Percentiles rank a stretch among this genome's conserved stretches.
These are phyloP conservation scores for Isoetes engelmannii DNA, from an alignment of 83 land plant species.

Conservation along the genomic window DNA sequence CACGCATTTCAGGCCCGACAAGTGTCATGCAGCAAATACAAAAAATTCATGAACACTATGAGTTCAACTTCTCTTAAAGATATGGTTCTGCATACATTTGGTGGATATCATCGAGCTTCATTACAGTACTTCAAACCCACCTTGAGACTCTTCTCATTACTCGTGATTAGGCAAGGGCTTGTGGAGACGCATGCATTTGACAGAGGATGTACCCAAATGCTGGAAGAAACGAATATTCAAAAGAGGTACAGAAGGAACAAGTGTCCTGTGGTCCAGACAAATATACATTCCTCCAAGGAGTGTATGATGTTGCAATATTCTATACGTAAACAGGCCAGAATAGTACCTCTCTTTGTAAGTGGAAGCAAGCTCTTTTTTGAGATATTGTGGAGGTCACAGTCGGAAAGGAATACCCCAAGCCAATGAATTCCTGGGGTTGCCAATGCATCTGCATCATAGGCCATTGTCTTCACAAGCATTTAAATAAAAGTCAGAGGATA, in stretches of 20 bases:
- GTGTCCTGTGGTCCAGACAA: not conserved
- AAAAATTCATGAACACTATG: too few relatives aligned
- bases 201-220: not conserved
- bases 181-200: not conserved
- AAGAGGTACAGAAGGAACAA: not conserved
- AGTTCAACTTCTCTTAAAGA: too few relatives aligned
- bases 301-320: not conserved
- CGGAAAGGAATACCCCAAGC: slow-evolving; percentile 32
- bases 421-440: slow-evolving; percentile 30
- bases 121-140: too few relatives aligned
- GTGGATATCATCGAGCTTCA: too few relatives aligned
- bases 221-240: not conserved
- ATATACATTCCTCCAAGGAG: not conserved
- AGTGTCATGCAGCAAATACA: too few relatives aligned
- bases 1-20: too few relatives aligned
- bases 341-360: slow-evolving; percentile 21
- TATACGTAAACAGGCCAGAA: not conserved
- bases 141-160: too few relatives aligned
- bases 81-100: too few relatives aligned
- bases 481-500: not conserved
- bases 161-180: too few relatives aligned
- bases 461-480: slow-evolving; percentile 24
- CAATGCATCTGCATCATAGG: slow-evolving; percentile 34
- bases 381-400: slow-evolving; percentile 15
- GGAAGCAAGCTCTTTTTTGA: slow-evolving; percentile 26